Conservation (phyloP, 2,329 filamentous ascomycete genomes). For the Mollisia scopiformis region DNA sequence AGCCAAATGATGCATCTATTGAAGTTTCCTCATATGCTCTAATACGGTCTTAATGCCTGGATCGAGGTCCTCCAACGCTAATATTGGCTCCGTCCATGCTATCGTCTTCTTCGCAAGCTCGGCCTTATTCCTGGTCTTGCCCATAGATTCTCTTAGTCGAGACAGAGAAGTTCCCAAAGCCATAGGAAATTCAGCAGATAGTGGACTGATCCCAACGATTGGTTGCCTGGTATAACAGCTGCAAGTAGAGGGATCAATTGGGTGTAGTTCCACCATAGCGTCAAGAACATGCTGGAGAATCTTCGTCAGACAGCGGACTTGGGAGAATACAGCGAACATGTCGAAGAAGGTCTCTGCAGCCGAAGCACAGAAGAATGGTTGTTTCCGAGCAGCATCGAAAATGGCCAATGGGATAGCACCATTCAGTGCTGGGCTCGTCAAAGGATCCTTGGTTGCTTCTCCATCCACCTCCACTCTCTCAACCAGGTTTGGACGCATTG, state of each 20-base stretch:
- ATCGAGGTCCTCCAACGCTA: slow-evolving; percentile 55
- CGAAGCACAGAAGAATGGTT: slow-evolving; percentile 68
- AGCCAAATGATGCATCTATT: not conserved
- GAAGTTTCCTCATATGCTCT: slow-evolving; percentile 46
- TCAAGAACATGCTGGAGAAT: slow-evolving; percentile 77
- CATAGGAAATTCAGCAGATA: slow-evolving; percentile 72
- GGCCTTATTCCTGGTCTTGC: slow-evolving; percentile 47
- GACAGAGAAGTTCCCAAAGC: slow-evolving; percentile 69
- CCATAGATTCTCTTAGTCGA: slow-evolving; percentile 57
- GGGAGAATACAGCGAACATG: slow-evolving; percentile 72
- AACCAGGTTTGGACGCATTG: slow-evolving; percentile 50
- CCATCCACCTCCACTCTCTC: slow-evolving; percentile 56
- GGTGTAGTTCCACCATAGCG: slow-evolving; percentile 60
- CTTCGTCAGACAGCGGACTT: slow-evolving; percentile 64
- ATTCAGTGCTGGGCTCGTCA: slow-evolving; percentile 76
- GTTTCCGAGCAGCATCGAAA: slow-evolving; percentile 82
- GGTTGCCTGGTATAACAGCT: slow-evolving; percentile 74
- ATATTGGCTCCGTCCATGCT: slow-evolving; percentile 57
- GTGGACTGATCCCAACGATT: slow-evolving; percentile 64
- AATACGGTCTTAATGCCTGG: slow-evolving; percentile 58
- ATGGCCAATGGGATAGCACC: slow-evolving; percentile 95
- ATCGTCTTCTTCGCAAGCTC: slow-evolving; percentile 52
- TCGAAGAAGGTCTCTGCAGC: slow-evolving; percentile 80
- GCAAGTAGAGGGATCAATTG: slow-evolving; percentile 64
- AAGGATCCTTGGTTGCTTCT: slow-evolving; percentile 37